Base-by-base conservation (phyloP, 441 rosid species). In the Rhodomyrtus psidioides region DNA sequence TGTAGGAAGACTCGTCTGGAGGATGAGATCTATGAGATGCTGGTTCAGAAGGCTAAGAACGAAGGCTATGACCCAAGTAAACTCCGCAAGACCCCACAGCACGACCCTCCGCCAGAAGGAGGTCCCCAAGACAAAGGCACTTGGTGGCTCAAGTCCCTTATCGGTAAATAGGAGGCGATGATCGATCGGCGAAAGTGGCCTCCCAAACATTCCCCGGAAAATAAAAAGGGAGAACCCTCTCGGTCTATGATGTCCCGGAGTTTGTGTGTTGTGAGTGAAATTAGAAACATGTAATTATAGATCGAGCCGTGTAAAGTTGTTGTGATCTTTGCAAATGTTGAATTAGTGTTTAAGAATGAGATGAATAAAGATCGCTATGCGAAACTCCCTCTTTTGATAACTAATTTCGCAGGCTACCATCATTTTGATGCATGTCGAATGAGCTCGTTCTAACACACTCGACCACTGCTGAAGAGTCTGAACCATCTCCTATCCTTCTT, bases 131-230 rank as follows among this genome's bases (percentile, higher is more conserved):
- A 98, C 76, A 94, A 94, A 83, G 99, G 99, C 81, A 28, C 94
- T 19, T 95, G 98, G 99, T 96, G 98, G 99, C 15, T 96, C 90
- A 95, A 93, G 86, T 94, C 98, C 83, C 21, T 97, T 17, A 28
- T 97, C 0, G 98, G 98, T 7, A 93, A 84, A 87, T 93, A 92
- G 86, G 30, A 42, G 5, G 75, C 49, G 0, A n/a, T n/a, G n/a
- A n/a, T n/a, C n/a, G n/a, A 39, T 34, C 79, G 13, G 79, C 15
- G 1, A 34, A 34, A 70, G 2, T 12, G 85, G 82, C 53, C 65
- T 55, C 82, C 70, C 46, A 27, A 87, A 81, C 58, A 30, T 53
- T 28, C 44, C 59, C 59, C 24, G 0, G 24, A n/a, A 54, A 54
- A 82, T 27, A 27, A 27, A 51, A 19, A 65, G 26, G 10, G 49